Conservation (phyloP, 192 early-diverging fungal genomes). For the Irineochytrium annulatum region DNA sequence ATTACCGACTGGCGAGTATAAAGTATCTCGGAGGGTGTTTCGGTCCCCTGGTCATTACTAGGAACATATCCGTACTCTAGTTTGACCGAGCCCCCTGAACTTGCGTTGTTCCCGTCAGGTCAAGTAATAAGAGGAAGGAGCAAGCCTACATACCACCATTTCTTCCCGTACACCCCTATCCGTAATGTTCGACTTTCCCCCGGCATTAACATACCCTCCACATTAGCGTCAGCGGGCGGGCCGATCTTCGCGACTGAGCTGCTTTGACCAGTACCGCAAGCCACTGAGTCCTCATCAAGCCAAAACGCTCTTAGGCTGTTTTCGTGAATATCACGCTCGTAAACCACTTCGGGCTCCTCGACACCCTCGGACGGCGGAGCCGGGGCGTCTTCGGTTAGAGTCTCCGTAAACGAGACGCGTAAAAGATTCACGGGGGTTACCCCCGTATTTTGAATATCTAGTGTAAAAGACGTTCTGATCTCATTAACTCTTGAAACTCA, state of each 20-base stretch:
- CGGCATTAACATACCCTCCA: slow-evolving; percentile 46
- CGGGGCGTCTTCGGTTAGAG: slow-evolving; percentile 2
- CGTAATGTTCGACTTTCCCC: slow-evolving; percentile 47
- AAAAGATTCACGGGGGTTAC: slow-evolving; percentile 67
- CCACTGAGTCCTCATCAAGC: slow-evolving; percentile 23
- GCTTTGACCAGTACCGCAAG: too few species aligned
- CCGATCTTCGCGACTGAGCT: slow-evolving; percentile 16
- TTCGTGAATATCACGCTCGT: slow-evolving; percentile 73
- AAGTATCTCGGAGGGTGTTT: too few species aligned
- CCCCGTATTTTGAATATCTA: slow-evolving; percentile 74
- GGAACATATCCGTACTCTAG: slow-evolving; percentile 67
- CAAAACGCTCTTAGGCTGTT: slow-evolving; percentile 45
- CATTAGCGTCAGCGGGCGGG: slow-evolving; percentile 10
- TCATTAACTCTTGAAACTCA: not conserved
- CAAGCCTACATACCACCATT: slow-evolving; percentile 47
- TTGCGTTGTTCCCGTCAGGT: slow-evolving; percentile 11
- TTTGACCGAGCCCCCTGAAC: slow-evolving; percentile 64
- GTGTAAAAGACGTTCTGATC: slow-evolving; percentile 55
- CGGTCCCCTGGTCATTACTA: too few species aligned
- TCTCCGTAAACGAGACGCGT: slow-evolving; percentile 42
- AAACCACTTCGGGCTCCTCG: slow-evolving; percentile 61
- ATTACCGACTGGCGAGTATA: slow-evolving; percentile 64
- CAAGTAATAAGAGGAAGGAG: slow-evolving; percentile 14
- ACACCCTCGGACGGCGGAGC: slow-evolving; percentile 41
- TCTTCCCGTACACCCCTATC: slow-evolving; percentile 72